Percentiles rank a stretch among this genome's conserved stretches.
Evolutionary conservation across 768 basidiomycete species (phyloP).

Genomic region (Piloderma croceum): DNA sequence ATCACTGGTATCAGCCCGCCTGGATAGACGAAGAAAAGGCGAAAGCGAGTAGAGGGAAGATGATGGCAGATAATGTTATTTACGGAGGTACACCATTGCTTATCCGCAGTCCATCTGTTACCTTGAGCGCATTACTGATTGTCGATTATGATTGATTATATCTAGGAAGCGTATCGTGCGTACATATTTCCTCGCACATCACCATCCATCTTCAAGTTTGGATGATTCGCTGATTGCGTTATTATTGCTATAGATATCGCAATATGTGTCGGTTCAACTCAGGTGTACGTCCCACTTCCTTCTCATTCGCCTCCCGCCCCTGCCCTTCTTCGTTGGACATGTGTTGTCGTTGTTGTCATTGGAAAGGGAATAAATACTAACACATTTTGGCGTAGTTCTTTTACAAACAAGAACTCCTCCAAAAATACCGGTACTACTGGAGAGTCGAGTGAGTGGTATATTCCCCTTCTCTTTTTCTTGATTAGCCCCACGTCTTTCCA

Average conservation of each 20-base stretch:
- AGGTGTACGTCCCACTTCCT: conserved; percentile 35
- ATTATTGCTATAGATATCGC: conserved; percentile 45
- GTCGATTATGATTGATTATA: background rate
- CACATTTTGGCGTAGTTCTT: conserved; percentile 58
- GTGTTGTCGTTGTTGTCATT: no score
- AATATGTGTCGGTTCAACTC: conserved; percentile 73
- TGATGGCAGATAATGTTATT: conserved; percentile 46
- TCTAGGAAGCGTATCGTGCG: conserved; percentile 28
- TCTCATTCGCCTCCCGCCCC: background rate
- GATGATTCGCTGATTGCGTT: conserved; percentile 6
- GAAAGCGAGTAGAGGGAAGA: conserved; percentile 46
- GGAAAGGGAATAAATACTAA: no score
- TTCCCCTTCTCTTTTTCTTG: no score
- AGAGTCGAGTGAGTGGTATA: conserved; percentile 51
- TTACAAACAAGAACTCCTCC: conserved; percentile 62
- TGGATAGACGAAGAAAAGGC: conserved; percentile 76
- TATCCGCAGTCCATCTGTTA: background rate
- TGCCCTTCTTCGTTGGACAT: background rate
- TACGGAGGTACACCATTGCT: conserved; percentile 40
- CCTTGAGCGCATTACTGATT: background rate
- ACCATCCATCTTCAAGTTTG: conserved; percentile 37
- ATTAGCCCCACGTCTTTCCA: no score
- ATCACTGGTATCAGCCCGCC: conserved; percentile 73
- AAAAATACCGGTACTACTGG: conserved; percentile 75
- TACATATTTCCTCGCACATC: conserved; percentile 40